Base-by-base conservation (phyloP, 2,329 filamentous ascomycete genomes). In the Trichoderma arundinaceum region DNA sequence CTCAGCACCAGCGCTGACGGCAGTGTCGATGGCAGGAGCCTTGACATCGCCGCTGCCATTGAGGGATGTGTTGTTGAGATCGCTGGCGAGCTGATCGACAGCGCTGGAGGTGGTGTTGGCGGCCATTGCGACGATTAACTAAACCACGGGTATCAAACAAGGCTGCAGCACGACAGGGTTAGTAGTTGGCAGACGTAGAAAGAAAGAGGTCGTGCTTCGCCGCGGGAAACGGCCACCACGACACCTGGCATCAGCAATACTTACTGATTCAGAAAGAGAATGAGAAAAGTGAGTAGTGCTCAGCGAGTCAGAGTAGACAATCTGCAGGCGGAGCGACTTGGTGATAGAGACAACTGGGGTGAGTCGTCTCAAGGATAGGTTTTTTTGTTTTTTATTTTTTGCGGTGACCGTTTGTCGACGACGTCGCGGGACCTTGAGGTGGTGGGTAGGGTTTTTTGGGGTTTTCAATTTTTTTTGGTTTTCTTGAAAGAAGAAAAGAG, bases 51-150 rank as follows among this genome's bases (percentile, higher is more conserved):
- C 89, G 73, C 83, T 82, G 73, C 86, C 85, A 77, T 91, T 88
- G 77, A 92, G 84, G 78, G 86, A 85, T 76, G 89, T 81, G 82
- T 89, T 92, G 80, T 85, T 83, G 75, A 90, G 89, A 77, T 95
- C 91, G 81, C 87, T 84, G 82, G 89, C 87, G 80, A 93, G 90
- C 89, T 92, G 91, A 74, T 91, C 90, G 84, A 90, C 87, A 87
- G 86, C 86, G 80, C 81, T 81, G 75, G 82, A 77, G 72, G 83
- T 77, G 78, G 83, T 79, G 80, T 85, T 79, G 77, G 84, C 82
- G 81, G 86, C 83, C 86, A 90, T 90, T 52, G 57, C 65, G 51
- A 64, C 53, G 32, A 12, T 60, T 58, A 12, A 56, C 61, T 41
- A 53, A 52, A 53, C 62, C 61, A 15, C 57, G 62, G 46, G 54